A percentile compares a stretch with the other conserved stretches of the same genome.
These are phyloP conservation scores for Amyloporia xantha DNA, from an alignment of 768 basidiomycete species.

Conservation along the genomic window DNA sequence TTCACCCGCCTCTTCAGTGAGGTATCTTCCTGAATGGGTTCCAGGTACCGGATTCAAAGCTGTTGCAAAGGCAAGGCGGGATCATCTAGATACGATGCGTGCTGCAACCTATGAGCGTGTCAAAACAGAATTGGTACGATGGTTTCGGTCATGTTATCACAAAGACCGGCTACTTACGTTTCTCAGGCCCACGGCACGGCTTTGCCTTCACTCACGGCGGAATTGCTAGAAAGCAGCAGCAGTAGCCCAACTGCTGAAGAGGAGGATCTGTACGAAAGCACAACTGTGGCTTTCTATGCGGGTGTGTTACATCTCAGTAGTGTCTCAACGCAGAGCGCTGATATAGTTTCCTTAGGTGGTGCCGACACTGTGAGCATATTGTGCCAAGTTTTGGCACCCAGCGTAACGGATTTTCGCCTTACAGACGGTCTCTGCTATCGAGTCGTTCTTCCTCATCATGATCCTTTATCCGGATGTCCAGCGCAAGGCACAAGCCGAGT, in stretches of 20 bases:
- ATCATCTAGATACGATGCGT: too few species aligned
- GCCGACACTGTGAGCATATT: not conserved
- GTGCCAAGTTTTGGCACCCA: too few species aligned
- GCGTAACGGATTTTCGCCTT: not conserved
- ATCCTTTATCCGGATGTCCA: conserved; percentile 32
- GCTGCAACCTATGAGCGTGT: too few species aligned
- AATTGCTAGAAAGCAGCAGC: conserved; percentile 10
- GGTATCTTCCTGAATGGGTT: conserved; percentile 10
- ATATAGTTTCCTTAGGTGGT: not conserved
- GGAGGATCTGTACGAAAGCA: conserved; percentile 11
- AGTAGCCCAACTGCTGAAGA: conserved; percentile 9
- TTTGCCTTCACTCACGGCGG: conserved; percentile 14
- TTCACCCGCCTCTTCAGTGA: conserved; percentile 10
- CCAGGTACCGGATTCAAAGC: conserved; percentile 13
- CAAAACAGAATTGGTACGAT: too few species aligned
- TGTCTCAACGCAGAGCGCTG: not conserved
- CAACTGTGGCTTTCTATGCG: conserved; percentile 13
- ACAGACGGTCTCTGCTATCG: conserved; percentile 34
- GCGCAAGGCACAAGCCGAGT: conserved; percentile 34
- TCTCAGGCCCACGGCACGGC: conserved; percentile 11
- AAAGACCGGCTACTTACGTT: too few species aligned
- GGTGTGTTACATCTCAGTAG: too few species aligned
- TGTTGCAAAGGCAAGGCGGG: conserved; percentile 5
- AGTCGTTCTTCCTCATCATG: conserved; percentile 36
- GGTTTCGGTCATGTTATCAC: too few species aligned